Evolutionary conservation across 2,329 filamentous ascomycete genomes (phyloP).

Genomic region (Neofusicoccum parvum): DNA sequence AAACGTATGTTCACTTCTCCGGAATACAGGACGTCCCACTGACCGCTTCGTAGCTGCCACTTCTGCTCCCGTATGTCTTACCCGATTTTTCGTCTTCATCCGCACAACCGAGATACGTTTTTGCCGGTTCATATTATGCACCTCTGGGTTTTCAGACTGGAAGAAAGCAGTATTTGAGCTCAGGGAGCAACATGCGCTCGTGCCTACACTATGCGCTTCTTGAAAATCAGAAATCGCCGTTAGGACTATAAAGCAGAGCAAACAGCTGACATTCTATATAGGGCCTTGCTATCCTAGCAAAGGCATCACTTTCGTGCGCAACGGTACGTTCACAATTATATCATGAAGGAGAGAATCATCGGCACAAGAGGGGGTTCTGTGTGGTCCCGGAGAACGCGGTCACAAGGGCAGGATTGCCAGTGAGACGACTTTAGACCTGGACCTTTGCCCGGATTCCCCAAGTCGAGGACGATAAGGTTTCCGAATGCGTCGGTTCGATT

Average conservation of each 20-base stretch:
- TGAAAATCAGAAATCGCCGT: neutral
- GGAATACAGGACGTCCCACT: neutral
- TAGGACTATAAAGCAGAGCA: neutral
- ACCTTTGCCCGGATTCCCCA: neutral
- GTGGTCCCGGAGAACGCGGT: neutral
- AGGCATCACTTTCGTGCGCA: conserved; percentile 66
- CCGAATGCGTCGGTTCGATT: neutral
- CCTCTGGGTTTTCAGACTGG: neutral
- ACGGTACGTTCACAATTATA: conserved; percentile 47
- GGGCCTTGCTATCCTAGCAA: conserved; percentile 52
- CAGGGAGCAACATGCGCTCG: too few relatives aligned
- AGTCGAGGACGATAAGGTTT: neutral
- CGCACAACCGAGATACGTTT: neutral
- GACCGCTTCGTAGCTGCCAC: neutral
- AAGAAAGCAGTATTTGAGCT: neutral
- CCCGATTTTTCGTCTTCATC: neutral
- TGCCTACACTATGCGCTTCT: neutral
- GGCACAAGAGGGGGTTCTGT: neutral
- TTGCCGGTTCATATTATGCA: neutral
- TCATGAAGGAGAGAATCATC: neutral
- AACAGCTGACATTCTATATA: neutral
- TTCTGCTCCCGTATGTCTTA: conserved; percentile 13
- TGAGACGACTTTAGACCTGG: neutral
- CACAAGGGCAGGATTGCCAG: neutral
- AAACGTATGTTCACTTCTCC: conserved; percentile 25